Conservation (phyloP, 2,329 filamentous ascomycete genomes). For the Tolypocladium tropicale region DNA sequence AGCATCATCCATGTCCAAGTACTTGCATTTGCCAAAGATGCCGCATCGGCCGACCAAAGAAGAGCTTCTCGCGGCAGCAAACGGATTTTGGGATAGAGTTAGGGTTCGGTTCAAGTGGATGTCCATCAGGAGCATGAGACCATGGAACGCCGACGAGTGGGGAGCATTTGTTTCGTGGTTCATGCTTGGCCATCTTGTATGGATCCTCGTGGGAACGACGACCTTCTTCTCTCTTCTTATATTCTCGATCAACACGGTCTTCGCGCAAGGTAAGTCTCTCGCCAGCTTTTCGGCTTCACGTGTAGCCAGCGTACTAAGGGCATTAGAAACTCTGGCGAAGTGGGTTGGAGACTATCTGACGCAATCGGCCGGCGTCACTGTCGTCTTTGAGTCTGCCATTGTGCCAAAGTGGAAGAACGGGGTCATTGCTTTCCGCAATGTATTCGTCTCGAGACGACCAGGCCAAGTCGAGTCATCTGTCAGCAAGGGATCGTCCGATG, state of each 20-base stretch:
- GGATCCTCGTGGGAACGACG: slow-evolving; percentile 93
- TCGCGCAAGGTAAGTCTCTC: slow-evolving; percentile 65
- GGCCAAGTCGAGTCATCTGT: slow-evolving; percentile 75
- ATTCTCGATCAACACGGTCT: slow-evolving; percentile 86
- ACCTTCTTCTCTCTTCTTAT: slow-evolving; percentile 93
- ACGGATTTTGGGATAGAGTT: slow-evolving; percentile 81
- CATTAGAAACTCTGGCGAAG: slow-evolving; percentile 73
- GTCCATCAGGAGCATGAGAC: slow-evolving; percentile 84
- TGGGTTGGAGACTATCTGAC: slow-evolving; percentile 96
- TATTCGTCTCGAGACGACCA: slow-evolving; percentile 86
- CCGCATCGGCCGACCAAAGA: slow-evolving; percentile 89
- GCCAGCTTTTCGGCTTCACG: neutral
- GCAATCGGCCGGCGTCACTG: slow-evolving; percentile 81
- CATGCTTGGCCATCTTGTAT: slow-evolving; percentile 82
- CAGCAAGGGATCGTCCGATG: slow-evolving; percentile 83
- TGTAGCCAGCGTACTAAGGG: slow-evolving; percentile 8
- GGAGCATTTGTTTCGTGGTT: slow-evolving; percentile 92
- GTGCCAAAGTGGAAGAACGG: slow-evolving; percentile 93
- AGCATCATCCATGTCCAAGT: slow-evolving; percentile 45
- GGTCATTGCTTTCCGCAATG: slow-evolving; percentile 92
- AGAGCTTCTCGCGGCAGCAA: slow-evolving; percentile 83
- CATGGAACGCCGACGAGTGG: slow-evolving; percentile 95
- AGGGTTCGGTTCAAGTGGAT: slow-evolving; percentile 96
- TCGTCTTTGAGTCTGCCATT: slow-evolving; percentile 95
- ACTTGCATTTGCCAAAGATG: slow-evolving; percentile 54